Evolutionary conservation across 106 monocot genomes (phyloP), one percentile per base, ranked within the genome.

Genomic region (Gastrodia elata): DNA sequence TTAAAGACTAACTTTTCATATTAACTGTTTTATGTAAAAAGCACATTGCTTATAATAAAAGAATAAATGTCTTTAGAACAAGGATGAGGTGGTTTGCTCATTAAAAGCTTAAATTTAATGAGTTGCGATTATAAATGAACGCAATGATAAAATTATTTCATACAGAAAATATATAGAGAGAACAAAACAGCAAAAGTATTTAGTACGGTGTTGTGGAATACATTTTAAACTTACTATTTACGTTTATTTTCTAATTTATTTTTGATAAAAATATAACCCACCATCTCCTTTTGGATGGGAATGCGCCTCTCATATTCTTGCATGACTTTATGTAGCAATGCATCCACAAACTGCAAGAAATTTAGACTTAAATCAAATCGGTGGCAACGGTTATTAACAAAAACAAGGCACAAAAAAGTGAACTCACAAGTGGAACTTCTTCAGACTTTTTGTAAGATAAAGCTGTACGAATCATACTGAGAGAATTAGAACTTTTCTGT

Each of bases 381-480:
- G 32, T 56, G 27, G 40, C 73, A 34, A 34, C 27, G 18, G 10
- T 46, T 43, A 20, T 64, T 16, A 41, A 67, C 33, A 70, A 13
- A 58, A 68, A 68, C 44, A 68, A 40, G 0, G 39, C 32, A 79
- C 22, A 26, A 7, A 41, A 35, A 18, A 61, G 22, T 39, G 59
- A 4, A 10, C 82, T 82, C 64, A 98, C 98, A n/a, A 39, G 35
- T 73, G 93, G 98, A 75, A 88, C 74, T 83, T 98, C 98, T 78
- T 98, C 98, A 35, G 88, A 85, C 82, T 86, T 93, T 77, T 88
- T 93, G 38, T 86, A 83, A 10, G 88, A 91, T 11, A 88, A 75
- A 83, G 87, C 78, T 27, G 85, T 82, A 39, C 74, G 82, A 14
- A 98, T 78, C 70, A 82, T 73, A 71, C 78, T 82, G 78, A 93